phyloP scores from a whole-genome alignment of 257 asterid genomes.

The Nicotiana knightiana region DNA sequence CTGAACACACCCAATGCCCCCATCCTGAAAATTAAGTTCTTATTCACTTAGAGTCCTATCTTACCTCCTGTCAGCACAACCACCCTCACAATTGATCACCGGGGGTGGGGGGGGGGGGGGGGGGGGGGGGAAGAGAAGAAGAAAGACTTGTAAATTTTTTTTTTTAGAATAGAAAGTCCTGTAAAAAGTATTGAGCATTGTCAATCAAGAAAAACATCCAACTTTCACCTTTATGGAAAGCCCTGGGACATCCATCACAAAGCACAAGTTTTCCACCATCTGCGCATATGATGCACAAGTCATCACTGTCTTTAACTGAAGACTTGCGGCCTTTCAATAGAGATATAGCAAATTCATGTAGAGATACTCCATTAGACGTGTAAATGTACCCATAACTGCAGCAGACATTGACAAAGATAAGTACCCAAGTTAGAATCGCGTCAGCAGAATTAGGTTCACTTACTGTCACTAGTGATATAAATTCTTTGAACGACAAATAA shows the following conservation, averaged over 20 bases:
- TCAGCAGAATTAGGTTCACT: not conserved
- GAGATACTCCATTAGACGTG: constrained; percentile 96
- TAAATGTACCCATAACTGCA: constrained; percentile 92
- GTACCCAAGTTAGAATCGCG: constrained; percentile 7
- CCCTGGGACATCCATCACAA: constrained; percentile 99
- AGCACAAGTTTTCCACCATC: constrained; percentile 99
- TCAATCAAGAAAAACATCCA: constrained; percentile 6
- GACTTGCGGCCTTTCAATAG: constrained; percentile 72
- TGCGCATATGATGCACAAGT: constrained; percentile 92
- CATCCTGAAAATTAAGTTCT: not conserved
- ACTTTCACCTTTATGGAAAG: constrained; percentile 88
- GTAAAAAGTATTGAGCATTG: not conserved
- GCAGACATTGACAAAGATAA: constrained; percentile 23
- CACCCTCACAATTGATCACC: not conserved
- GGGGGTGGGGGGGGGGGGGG: too few species aligned
- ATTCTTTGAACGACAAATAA: constrained; percentile 15
- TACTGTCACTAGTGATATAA: not conserved
- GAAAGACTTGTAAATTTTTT: not conserved
- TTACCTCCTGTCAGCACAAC: not conserved
- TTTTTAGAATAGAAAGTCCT: not conserved
- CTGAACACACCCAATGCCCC: not conserved
- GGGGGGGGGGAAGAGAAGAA: too few species aligned
- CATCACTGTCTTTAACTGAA: constrained; percentile 70
- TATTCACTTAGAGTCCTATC: not conserved
- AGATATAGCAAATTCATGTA: constrained; percentile 83